Conservation (phyloP, 768 basidiomycete species). For the Coprinellus aureogranulatus region DNA sequence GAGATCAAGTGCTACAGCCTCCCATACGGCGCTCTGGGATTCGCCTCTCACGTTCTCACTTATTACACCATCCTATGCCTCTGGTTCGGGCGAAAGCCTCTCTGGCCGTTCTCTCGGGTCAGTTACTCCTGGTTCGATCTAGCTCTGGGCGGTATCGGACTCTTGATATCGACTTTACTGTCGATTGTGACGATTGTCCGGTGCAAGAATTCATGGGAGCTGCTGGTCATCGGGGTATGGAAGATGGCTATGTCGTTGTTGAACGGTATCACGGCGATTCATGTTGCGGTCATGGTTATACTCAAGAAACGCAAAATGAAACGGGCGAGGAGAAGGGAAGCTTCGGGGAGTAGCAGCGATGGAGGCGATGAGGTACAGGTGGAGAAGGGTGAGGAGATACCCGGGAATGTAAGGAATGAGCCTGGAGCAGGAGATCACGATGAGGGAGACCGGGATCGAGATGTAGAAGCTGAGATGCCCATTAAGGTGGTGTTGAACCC, state of each 20-base stretch:
- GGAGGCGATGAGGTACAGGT: background rate
- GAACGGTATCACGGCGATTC: constrained; percentile 18
- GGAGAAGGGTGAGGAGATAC: background rate
- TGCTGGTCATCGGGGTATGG: constrained; percentile 17
- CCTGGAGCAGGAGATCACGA: background rate
- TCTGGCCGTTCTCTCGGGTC: constrained; percentile 15
- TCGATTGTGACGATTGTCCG: constrained; percentile 13
- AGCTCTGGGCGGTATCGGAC: constrained; percentile 8
- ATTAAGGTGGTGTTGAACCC: constrained; percentile 6
- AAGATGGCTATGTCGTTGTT: constrained; percentile 16
- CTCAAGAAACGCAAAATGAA: constrained; percentile 2
- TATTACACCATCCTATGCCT: constrained; percentile 18
- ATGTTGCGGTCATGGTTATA: constrained; percentile 11
- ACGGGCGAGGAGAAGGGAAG: constrained; percentile 5
- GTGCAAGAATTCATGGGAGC: constrained; percentile 17
- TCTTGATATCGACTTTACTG: constrained; percentile 7
- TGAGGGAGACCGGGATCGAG: background rate
- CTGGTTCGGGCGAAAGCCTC: constrained; percentile 13
- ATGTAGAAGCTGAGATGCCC: constrained; percentile 1
- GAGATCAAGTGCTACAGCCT: constrained; percentile 18
- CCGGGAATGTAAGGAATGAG: background rate
- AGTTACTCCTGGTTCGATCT: constrained; percentile 11
- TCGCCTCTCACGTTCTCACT: constrained; percentile 16
- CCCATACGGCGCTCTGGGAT: constrained; percentile 16
- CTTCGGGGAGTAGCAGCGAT: background rate